A percentile compares a stretch with the other conserved stretches of the same genome.
phyloP scores from a whole-genome alignment of 225 moss, liverwort and hornwort species.

The Pseudoscleropodium purum region DNA sequence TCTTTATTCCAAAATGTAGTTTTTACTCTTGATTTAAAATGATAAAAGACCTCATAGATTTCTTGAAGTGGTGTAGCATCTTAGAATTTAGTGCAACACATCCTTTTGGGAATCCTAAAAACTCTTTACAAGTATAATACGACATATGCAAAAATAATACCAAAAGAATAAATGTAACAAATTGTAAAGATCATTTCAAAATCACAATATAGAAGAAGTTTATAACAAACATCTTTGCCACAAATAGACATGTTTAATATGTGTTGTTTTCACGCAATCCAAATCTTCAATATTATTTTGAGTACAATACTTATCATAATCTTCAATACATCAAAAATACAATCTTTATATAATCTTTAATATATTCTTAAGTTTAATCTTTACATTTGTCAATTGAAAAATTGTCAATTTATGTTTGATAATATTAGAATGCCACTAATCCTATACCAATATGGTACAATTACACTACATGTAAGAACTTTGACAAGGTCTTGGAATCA shows the following conservation, averaged over 20 bases:
- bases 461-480: neutral
- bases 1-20: neutral
- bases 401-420: neutral
- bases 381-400: neutral
- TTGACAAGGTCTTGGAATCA: neutral
- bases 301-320: neutral
- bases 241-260: neutral
- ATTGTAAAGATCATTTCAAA: neutral
- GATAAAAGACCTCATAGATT: neutral
- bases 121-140: neutral
- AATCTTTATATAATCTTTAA: neutral
- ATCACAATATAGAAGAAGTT: too few species aligned
- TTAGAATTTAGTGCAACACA: neutral
- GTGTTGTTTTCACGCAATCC: neutral
- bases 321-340: neutral
- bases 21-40: neutral
- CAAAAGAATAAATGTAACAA: neutral
- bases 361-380: neutral
- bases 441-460: neutral
- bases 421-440: neutral
- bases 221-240: neutral
- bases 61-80: neutral
- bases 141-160: too few species aligned
- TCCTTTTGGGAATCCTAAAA: neutral
- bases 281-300: neutral